These are phyloP conservation scores for Aspergillus incahuasiensis DNA, from an alignment of 495 filamentous ascomycete genomes.

Conservation along the genomic window DNA sequence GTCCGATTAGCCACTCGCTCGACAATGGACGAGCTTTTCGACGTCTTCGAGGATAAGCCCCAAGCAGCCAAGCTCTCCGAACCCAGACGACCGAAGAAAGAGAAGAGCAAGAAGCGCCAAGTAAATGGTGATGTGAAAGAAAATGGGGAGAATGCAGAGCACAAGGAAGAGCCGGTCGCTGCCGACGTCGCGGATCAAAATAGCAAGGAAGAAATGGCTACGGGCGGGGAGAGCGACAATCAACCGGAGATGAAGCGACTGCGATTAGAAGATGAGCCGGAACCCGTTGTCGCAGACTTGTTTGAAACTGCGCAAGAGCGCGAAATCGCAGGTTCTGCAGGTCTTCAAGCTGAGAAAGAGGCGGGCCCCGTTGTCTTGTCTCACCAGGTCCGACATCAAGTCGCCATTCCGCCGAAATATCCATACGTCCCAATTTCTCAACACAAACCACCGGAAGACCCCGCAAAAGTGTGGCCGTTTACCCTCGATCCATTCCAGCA, in stretches of 20 bases:
- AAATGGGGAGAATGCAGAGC: slow-evolving; percentile 38
- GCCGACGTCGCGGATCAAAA: slow-evolving; percentile 26
- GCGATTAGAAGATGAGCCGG: slow-evolving; percentile 65
- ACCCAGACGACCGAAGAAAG: slow-evolving; percentile 46
- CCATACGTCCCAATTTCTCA: slow-evolving; percentile 88
- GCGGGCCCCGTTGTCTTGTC: slow-evolving; percentile 69
- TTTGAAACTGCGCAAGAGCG: slow-evolving; percentile 95
- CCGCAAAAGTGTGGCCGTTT: slow-evolving; percentile 80
- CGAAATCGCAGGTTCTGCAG: slow-evolving; percentile 76
- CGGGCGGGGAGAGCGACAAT: slow-evolving; percentile 27
- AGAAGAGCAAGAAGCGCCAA: slow-evolving; percentile 76
- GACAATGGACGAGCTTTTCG: slow-evolving; percentile 77
- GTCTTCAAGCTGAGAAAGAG: slow-evolving; percentile 68
- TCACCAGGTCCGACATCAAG: slow-evolving; percentile 98
- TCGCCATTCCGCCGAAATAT: slow-evolving; percentile 88
- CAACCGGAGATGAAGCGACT: slow-evolving; percentile 67
- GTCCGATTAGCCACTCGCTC: slow-evolving; percentile 13
- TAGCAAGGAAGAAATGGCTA: slow-evolving; percentile 18
- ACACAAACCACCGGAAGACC: slow-evolving; percentile 79
- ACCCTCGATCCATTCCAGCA: slow-evolving; percentile 96
- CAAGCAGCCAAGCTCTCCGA: slow-evolving; percentile 33
- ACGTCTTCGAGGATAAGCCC: slow-evolving; percentile 72
- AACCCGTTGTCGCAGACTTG: slow-evolving; percentile 83
- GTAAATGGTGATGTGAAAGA: slow-evolving; percentile 70
- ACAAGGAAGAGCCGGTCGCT: slow-evolving; percentile 43